Evolutionary conservation across 345 rosid species (phyloP), one percentile per base, ranked within the genome.

Genomic region (Eucalyptus viminalis): DNA sequence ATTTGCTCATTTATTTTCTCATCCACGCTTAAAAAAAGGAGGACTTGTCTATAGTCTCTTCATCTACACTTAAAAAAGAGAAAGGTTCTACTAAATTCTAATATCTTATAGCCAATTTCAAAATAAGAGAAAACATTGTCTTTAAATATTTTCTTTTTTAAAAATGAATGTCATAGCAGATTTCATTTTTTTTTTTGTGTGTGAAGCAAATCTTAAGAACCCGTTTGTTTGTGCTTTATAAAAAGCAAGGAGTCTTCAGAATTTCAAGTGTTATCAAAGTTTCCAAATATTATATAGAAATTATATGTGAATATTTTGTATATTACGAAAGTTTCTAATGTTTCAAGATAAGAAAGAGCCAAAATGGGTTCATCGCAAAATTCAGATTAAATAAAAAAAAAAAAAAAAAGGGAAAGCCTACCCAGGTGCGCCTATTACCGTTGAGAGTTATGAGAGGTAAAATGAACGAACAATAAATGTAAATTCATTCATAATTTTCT

Each of bases 131-230:
- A 9, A 9, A 11, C 3, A 12, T 19, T 5, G 1, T 37, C 81
- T 19, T 19, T 72, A 0, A 72, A 34, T 25, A 25, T 16, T 9
- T 67, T 3, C 29, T 4, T 34, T 72, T 72, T 21, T 5, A 9
- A 11, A 34, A 37, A 9, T 34, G 25, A 16, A 72, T 5, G 5
- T 34, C 45, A 8, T 1, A 6, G 8, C 1, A 0, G 14, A 69
- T 9, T 34, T 69, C 11, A 31, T n/a, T 2, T 14, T 65, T 62
- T 0, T 49, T 60, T 4, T 14, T 7, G 8, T 14, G 21, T 0
- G 1, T 9, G 13, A 16, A 69, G 43, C 3, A 69, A 67, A 69
- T 69, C 13, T 9, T 31, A 31, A 4, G 24, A n/a, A 11, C 14
- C 0, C 1, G 3, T 15, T 67, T 15, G 7, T 34, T 69, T 16